Conservation (phyloP, 2,329 filamentous ascomycete genomes). For the Aureobasidium mangrovei region DNA sequence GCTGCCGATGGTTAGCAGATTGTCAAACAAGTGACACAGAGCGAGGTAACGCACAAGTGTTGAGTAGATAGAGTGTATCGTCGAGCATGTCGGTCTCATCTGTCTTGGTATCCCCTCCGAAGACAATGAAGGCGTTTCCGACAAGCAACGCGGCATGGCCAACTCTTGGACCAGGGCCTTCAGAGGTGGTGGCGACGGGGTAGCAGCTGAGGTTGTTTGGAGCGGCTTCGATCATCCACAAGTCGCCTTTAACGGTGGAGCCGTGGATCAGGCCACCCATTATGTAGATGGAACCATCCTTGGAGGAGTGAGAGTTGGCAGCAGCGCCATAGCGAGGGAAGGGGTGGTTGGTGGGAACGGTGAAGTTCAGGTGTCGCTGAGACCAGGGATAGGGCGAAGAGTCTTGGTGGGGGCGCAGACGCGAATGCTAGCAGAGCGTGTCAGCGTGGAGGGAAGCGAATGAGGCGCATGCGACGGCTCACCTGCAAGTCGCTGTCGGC, state of each 20-base stretch:
- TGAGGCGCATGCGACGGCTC: slow-evolving; percentile 20
- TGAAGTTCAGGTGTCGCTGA: slow-evolving; percentile 78
- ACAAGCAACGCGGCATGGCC: slow-evolving; percentile 90
- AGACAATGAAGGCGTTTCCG: slow-evolving; percentile 97
- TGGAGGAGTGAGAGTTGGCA: slow-evolving; percentile 84
- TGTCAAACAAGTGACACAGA: background rate
- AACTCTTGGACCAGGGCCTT: slow-evolving; percentile 89
- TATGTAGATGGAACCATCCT: slow-evolving; percentile 93
- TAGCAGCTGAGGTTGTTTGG: slow-evolving; percentile 77
- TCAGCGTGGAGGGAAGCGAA: slow-evolving; percentile 32
- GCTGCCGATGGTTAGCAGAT: slow-evolving; percentile 47
- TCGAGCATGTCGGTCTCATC: slow-evolving; percentile 86
- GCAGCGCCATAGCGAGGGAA: slow-evolving; percentile 96
- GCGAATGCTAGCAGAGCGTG: background rate
- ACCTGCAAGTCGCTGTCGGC: slow-evolving; percentile 49
- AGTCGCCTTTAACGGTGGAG: slow-evolving; percentile 87
- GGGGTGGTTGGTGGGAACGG: slow-evolving; percentile 69
- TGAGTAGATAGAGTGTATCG: slow-evolving; percentile 90
- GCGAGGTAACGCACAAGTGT: slow-evolving; percentile 68
- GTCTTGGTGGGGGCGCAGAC: slow-evolving; percentile 45
- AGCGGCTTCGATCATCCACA: slow-evolving; percentile 95
- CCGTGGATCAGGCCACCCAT: slow-evolving; percentile 97
- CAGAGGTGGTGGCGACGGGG: slow-evolving; percentile 80
- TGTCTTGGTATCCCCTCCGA: slow-evolving; percentile 95
- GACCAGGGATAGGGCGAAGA: slow-evolving; percentile 92